phyloP scores from a whole-genome alignment of 352 stramenopile genomes.

The Phytophthora multivora region DNA sequence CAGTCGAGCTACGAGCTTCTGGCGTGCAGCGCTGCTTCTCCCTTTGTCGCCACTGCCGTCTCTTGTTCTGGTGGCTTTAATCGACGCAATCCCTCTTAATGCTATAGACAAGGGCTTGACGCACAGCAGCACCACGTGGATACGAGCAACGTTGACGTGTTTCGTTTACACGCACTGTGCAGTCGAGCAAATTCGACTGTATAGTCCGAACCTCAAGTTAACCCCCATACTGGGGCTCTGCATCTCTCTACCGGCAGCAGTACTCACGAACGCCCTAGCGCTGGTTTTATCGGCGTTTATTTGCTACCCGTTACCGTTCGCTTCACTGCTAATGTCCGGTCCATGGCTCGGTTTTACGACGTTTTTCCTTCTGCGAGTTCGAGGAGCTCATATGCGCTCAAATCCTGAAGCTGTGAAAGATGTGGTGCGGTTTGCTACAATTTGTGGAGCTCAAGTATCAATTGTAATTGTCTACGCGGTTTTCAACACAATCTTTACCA shows the following conservation, averaged over 20 bases:
- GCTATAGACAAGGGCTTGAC: conserved; percentile 1
- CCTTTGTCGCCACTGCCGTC: conserved; percentile 14
- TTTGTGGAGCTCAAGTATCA: conserved; percentile 13
- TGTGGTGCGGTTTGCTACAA: conserved; percentile 16
- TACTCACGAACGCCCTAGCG: conserved; percentile 9
- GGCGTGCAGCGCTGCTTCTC: conserved; percentile 2
- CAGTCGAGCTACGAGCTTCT: conserved; percentile 2
- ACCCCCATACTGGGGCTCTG: neutral
- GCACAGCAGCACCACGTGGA: conserved; percentile 13
- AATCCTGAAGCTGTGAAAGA: conserved; percentile 20
- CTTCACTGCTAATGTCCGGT: conserved; percentile 9
- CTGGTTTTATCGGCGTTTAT: conserved; percentile 4
- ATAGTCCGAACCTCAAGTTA: conserved; percentile 23
- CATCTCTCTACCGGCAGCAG: conserved; percentile 17
- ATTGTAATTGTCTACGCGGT: conserved; percentile 16
- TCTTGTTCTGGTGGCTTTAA: conserved; percentile 16
- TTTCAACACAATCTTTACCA: conserved; percentile 16
- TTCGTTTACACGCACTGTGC: conserved; percentile 31
- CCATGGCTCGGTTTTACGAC: conserved; percentile 20
- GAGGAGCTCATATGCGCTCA: conserved; percentile 17
- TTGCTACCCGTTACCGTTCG: conserved; percentile 24
- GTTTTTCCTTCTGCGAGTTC: conserved; percentile 16
- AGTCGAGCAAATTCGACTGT: conserved; percentile 28
- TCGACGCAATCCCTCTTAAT: conserved; percentile 22
- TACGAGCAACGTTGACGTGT: conserved; percentile 3